Evolutionary conservation across 345 rosid species (phyloP).

Genomic region (Salix udensis): DNA sequence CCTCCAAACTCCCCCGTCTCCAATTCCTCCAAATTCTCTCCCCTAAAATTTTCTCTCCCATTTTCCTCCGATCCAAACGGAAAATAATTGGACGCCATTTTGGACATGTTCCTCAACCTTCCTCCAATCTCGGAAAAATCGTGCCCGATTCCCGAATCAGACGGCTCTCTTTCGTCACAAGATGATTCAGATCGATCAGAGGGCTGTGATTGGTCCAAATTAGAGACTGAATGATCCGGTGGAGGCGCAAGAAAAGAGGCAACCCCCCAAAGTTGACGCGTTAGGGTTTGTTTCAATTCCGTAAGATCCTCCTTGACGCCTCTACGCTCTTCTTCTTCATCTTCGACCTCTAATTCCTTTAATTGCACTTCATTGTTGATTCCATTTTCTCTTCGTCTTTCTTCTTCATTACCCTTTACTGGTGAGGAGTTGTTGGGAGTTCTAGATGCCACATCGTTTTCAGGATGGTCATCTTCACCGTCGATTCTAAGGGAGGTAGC

Average conservation of each 20-base stretch:
- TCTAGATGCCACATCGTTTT: conserved; percentile 28
- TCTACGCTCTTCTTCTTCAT: conserved; percentile 44
- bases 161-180: conserved; percentile 30
- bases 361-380: background rate
- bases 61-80: conserved; percentile 41
- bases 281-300: conserved; percentile 65
- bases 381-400: conserved; percentile 11
- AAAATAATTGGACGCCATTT: conserved; percentile 44
- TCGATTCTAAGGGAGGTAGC: conserved; percentile 65
- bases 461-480: background rate
- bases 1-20: conserved; percentile 15
- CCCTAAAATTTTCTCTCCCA: conserved; percentile 23
- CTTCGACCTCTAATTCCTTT: conserved; percentile 10
- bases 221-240: conserved; percentile 16
- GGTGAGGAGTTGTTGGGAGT: conserved; percentile 7
- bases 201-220: conserved; percentile 18
- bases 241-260: conserved; percentile 82
- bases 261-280: conserved; percentile 87
- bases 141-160: conserved; percentile 17
- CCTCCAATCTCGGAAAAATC: conserved; percentile 46
- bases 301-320: conserved; percentile 87
- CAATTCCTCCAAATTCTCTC: conserved; percentile 15
- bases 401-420: conserved; percentile 15
- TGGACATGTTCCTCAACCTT: conserved; percentile 38
- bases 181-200: conserved; percentile 21